These are phyloP conservation scores for Bolboschoenoplectus hybrid DNA, from an alignment of 202 grass and related monocot species.

Conservation along the genomic window DNA sequence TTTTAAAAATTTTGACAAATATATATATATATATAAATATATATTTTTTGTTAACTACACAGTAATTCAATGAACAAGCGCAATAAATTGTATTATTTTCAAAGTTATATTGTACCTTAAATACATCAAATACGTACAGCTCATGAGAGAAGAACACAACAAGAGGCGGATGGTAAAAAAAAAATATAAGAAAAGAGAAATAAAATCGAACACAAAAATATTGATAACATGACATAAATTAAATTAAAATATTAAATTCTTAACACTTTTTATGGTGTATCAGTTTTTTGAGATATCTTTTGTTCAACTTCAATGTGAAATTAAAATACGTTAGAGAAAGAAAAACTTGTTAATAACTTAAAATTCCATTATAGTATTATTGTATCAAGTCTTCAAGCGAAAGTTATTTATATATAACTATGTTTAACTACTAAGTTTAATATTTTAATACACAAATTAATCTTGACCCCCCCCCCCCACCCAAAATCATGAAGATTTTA, in stretches of 20 bases:
- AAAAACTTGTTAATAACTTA: background rate
- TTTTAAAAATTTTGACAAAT: too few species aligned
- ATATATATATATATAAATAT: background rate
- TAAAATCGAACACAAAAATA: background rate
- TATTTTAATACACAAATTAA: too few species aligned
- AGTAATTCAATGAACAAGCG: background rate
- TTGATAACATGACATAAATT: background rate
- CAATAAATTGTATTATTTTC: too few species aligned
- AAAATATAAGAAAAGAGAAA: background rate
- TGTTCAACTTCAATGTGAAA: background rate
- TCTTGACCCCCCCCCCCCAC: too few species aligned
- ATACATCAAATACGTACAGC: background rate
- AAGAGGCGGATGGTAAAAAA: too few species aligned
- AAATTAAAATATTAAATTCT: background rate
- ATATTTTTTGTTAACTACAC: background rate
- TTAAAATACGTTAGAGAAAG: background rate
- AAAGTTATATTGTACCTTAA: background rate
- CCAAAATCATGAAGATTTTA: background rate
- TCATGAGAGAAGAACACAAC: too few species aligned
- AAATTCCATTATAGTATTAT: background rate
- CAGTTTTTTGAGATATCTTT: background rate
- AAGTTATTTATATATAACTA: background rate
- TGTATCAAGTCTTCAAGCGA: background rate
- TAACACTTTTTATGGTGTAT: background rate
- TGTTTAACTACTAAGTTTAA: background rate